These are phyloP conservation scores for Blastocystis hominis DNA, from an alignment of 352 stramenopile genomes.

Conservation along the genomic window DNA sequence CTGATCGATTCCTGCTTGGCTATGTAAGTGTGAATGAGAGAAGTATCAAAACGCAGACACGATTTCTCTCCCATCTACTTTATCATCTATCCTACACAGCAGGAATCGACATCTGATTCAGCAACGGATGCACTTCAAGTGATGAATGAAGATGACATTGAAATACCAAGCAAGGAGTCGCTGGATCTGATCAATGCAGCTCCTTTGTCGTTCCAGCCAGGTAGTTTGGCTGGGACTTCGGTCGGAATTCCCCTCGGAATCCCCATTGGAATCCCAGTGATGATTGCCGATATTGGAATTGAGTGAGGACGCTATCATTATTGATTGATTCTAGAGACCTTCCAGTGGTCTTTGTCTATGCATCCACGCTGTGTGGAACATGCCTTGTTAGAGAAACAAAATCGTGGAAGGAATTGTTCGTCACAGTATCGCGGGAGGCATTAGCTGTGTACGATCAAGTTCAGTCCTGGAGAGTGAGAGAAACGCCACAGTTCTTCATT, in stretches of 20 bases:
- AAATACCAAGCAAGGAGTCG: background rate
- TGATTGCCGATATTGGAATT: conserved; percentile 9
- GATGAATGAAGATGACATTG: background rate
- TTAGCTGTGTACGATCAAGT: background rate
- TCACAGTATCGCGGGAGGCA: background rate
- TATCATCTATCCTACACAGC: background rate
- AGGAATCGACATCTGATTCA: background rate
- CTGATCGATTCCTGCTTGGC: background rate
- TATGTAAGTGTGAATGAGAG: background rate
- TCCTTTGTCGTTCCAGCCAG: too few species aligned
- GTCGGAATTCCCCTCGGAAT: background rate
- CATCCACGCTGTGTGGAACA: background rate
- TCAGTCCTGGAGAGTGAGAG: background rate
- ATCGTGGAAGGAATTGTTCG: background rate
- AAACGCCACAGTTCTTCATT: background rate
- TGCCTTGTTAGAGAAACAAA: background rate
- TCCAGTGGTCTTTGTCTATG: background rate
- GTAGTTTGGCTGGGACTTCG: too few species aligned
- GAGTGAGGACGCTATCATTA: background rate
- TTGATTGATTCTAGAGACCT: background rate
- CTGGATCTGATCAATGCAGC: too few species aligned
- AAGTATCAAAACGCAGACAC: background rate
- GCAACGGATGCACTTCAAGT: background rate
- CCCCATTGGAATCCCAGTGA: background rate
- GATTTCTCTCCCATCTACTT: conserved; percentile 6